Conservation (phyloP, 2,329 filamentous ascomycete species). For the Fusarium tupiense region DNA sequence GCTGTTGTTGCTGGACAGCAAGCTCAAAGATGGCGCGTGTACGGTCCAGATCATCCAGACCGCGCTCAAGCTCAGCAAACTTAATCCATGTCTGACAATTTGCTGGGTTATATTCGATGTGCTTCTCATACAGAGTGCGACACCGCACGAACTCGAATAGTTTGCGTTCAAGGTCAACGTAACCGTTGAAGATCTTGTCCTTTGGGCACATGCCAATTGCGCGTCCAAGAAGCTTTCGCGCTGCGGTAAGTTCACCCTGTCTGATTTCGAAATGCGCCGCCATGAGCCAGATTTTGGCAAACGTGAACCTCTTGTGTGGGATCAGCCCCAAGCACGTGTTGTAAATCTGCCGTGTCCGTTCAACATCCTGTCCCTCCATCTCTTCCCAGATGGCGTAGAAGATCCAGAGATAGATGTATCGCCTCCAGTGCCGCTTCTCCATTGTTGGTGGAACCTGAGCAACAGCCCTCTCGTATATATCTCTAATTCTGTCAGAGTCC, state of each 20-base stretch:
- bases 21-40: slow-evolving; percentile 92
- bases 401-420: slow-evolving; percentile 98
- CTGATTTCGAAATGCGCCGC: slow-evolving; percentile 94
- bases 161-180: slow-evolving; percentile 91
- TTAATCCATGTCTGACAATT: slow-evolving; percentile 97
- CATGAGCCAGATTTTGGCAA: slow-evolving; percentile 94
- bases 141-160: slow-evolving; percentile 94
- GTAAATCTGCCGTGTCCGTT: slow-evolving; percentile 89
- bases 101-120: slow-evolving; percentile 88
- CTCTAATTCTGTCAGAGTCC: slow-evolving; percentile 83
- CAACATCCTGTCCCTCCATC: slow-evolving; percentile 79
- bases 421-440: slow-evolving; percentile 96
- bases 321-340: slow-evolving; percentile 86
- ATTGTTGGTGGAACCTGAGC: slow-evolving; percentile 94
- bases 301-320: slow-evolving; percentile 96
- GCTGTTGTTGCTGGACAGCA: slow-evolving; percentile 79
- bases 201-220: slow-evolving; percentile 96
- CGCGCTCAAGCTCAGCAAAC: slow-evolving; percentile 92
- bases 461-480: slow-evolving; percentile 95
- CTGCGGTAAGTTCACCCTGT: slow-evolving; percentile 80
- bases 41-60: slow-evolving; percentile 88
- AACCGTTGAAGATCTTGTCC: slow-evolving; percentile 92
- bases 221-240: slow-evolving; percentile 88
- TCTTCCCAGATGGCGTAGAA: slow-evolving; percentile 98
- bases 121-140: slow-evolving; percentile 91